Evolutionary conservation across 1,139 yeast genomes (phyloP).

Genomic region (Suhomyces kunorum): DNA sequence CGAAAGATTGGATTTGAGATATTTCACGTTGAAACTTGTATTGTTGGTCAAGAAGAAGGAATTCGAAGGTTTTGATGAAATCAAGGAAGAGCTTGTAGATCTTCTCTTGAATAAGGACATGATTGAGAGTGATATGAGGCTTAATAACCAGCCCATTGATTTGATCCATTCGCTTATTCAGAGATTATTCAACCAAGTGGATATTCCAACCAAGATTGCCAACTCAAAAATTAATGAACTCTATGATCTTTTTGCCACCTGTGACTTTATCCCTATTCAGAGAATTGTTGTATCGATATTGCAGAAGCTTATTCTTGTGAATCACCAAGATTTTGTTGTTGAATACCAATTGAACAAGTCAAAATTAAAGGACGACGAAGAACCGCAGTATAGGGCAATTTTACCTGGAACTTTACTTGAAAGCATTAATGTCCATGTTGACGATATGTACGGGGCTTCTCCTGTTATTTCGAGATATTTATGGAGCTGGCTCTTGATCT

Average conservation of each 20-base stretch:
- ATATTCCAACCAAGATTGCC: slow-evolving; percentile 18
- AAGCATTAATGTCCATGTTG: slow-evolving; percentile 27
- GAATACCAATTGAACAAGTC: slow-evolving; percentile 56
- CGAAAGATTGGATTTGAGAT: slow-evolving; percentile 44
- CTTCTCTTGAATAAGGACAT: slow-evolving; percentile 32
- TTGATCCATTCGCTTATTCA: slow-evolving; percentile 38
- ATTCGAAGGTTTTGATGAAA: slow-evolving; percentile 18
- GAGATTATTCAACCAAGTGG: slow-evolving; percentile 27
- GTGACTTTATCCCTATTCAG: slow-evolving; percentile 31
- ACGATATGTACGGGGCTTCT: slow-evolving; percentile 35
- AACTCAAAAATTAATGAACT: slow-evolving; percentile 21
- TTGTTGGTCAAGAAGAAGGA: slow-evolving; percentile 26
- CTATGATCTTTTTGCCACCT: slow-evolving; percentile 23
- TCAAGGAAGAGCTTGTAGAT: slow-evolving; percentile 42
- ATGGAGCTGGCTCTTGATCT: slow-evolving; percentile 71
- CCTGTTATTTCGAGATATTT: slow-evolving; percentile 46
- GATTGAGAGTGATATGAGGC: slow-evolving; percentile 17
- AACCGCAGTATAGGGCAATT: slow-evolving; percentile 23
- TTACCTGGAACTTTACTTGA: slow-evolving; percentile 40
- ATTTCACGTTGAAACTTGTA: slow-evolving; percentile 49
- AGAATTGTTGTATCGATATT: slow-evolving; percentile 42
- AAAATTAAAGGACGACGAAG: slow-evolving; percentile 18
- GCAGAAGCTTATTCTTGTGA: slow-evolving; percentile 32
- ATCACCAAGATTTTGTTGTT: slow-evolving; percentile 59
- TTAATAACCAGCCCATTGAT: slow-evolving; percentile 32